Evolutionary conservation across 208 protist genomes (phyloP).

Genomic region (Wallacemonas sp.): DNA sequence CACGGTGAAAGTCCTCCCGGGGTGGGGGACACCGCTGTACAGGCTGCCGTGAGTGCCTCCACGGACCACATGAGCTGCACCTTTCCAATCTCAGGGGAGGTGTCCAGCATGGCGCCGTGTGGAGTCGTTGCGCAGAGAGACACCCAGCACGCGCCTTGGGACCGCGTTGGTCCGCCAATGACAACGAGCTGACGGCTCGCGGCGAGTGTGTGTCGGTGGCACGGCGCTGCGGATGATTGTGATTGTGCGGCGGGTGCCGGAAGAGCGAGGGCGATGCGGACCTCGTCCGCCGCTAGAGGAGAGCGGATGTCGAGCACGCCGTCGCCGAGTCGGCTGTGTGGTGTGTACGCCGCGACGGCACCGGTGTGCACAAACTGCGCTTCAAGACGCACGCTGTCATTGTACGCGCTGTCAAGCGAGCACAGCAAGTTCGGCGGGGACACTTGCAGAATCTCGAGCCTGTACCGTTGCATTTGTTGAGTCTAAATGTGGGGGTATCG

Average conservation of each 20-base stretch:
- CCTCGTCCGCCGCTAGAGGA: conserved; percentile 20
- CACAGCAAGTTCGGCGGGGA: conserved; percentile 3
- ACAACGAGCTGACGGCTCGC: conserved; percentile 16
- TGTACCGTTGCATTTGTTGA: conserved; percentile 22
- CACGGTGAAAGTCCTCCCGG: too few relatives aligned
- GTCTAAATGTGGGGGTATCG: neutral
- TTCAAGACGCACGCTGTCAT: neutral
- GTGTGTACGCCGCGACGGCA: neutral
- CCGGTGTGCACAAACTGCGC: conserved; percentile 6
- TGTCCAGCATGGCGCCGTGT: neutral
- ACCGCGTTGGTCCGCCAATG: conserved; percentile 25
- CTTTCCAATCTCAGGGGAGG: neutral
- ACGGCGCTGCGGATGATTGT: neutral
- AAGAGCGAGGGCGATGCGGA: conserved; percentile 11
- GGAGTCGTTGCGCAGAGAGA: conserved; percentile 3
- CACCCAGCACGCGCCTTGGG: conserved; percentile 30
- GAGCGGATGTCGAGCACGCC: conserved; percentile 24
- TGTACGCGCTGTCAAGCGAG: neutral
- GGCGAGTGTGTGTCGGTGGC: neutral
- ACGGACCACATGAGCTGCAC: conserved; percentile 47
- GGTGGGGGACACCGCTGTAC: neutral
- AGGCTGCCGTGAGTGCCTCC: neutral
- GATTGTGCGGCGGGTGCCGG: neutral
- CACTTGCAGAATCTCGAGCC: conserved; percentile 32
- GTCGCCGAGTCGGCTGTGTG: neutral